Conservation (phyloP, 805 yeast species). For the Middelhovenomyces tepae region DNA sequence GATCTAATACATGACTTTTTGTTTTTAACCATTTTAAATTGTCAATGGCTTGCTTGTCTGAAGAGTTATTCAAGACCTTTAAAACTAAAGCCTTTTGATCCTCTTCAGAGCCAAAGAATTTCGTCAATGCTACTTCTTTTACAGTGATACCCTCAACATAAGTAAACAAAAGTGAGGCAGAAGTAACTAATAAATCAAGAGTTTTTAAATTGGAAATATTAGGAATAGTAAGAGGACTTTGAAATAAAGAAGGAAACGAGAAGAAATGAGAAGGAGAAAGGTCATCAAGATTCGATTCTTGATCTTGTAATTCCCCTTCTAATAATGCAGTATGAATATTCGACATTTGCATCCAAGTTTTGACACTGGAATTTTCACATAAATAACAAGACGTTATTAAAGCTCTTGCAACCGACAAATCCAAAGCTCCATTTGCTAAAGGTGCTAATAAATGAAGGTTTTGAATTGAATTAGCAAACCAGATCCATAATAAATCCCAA, state of each 20-base stretch:
- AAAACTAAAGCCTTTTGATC: slow-evolving; percentile 12
- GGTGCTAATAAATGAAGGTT: slow-evolving; percentile 13
- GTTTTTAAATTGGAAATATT: slow-evolving; percentile 4
- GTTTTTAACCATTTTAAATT: slow-evolving; percentile 3
- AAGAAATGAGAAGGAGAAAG: no score
- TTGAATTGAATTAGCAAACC: slow-evolving; percentile 10
- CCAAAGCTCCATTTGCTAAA: slow-evolving; percentile 10
- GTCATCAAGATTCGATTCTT: no score
- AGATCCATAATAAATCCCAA: slow-evolving; percentile 13
- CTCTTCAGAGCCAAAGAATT: slow-evolving; percentile 12
- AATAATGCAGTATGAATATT: no score
- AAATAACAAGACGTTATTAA: slow-evolving; percentile 17
- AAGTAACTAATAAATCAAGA: slow-evolving; percentile 12
- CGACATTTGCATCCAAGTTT: slow-evolving; percentile 7
- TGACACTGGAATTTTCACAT: slow-evolving; percentile 3
- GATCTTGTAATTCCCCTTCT: no score
- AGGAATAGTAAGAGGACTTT: slow-evolving; percentile 5
- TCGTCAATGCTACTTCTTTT: slow-evolving; percentile 7
- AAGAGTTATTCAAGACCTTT: slow-evolving; percentile 13
- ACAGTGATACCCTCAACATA: slow-evolving; percentile 11
- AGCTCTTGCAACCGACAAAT: slow-evolving; percentile 10
- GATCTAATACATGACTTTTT: slow-evolving; percentile 6
- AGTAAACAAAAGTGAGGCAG: slow-evolving; percentile 14
- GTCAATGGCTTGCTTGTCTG: slow-evolving; percentile 4
- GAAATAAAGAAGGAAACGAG: slow-evolving; percentile 10